A percentile compares a stretch with the other conserved stretches of the same genome.
Evolutionary conservation across 306 rosid genomes (phyloP).

Genomic region (Sindora glabra): DNA sequence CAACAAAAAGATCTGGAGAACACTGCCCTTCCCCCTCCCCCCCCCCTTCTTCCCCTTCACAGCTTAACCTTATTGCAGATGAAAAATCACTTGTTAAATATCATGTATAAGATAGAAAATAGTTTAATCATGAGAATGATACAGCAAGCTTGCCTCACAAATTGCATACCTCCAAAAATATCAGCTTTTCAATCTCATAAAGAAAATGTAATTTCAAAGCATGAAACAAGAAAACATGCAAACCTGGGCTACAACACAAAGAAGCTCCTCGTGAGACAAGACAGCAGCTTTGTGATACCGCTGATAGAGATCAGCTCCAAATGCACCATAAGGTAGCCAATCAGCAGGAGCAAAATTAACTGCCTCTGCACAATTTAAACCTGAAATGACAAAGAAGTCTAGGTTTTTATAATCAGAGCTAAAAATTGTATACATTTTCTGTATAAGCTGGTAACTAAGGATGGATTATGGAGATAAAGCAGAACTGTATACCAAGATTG

Average conservation of each 20-base stretch:
- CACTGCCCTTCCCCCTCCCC: too few species aligned
- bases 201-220: neutral
- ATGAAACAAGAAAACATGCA: slow-evolving; percentile 17
- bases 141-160: too few species aligned
- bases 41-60: too few species aligned
- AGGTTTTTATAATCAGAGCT: neutral
- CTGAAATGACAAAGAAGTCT: slow-evolving; percentile 36
- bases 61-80: too few species aligned
- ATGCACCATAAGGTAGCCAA: slow-evolving; percentile 94
- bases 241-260: slow-evolving; percentile 88
- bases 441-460: slow-evolving; percentile 10
- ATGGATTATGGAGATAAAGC: slow-evolving; percentile 23
- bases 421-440: slow-evolving; percentile 1
- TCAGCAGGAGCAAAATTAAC: slow-evolving; percentile 99
- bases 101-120: too few species aligned
- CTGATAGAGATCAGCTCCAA: slow-evolving; percentile 89
- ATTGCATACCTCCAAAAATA: too few species aligned
- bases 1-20: too few species aligned
- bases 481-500: slow-evolving; percentile 63
- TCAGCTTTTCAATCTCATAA: neutral
- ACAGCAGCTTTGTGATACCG: slow-evolving; percentile 79
- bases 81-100: too few species aligned
- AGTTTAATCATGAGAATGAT: too few species aligned
- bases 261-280: slow-evolving; percentile 94
- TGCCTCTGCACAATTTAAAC: slow-evolving; percentile 97